phyloP scores from a whole-genome alignment of 495 filamentous ascomycete species.

The Penicillium verhagenii region DNA sequence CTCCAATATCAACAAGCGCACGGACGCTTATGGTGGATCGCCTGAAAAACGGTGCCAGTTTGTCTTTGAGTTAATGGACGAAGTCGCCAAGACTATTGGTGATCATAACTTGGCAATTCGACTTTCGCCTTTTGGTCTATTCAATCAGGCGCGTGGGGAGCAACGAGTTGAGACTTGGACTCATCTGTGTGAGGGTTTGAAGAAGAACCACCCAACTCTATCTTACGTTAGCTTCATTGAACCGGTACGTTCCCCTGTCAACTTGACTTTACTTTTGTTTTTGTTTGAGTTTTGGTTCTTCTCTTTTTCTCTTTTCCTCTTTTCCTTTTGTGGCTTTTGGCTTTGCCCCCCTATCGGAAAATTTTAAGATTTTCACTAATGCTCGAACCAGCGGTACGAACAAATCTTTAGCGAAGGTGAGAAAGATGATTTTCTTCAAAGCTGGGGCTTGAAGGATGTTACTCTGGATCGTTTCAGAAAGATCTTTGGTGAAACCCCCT shows the following conservation, averaged over 20 bases:
- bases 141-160: slow-evolving; percentile 13
- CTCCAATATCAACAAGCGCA: slow-evolving; percentile 52
- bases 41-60: slow-evolving; percentile 52
- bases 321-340: neutral
- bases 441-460: slow-evolving; percentile 23
- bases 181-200: slow-evolving; percentile 5
- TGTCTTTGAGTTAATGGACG: slow-evolving; percentile 38
- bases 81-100: slow-evolving; percentile 10
- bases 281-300: too few species aligned
- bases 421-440: slow-evolving; percentile 38
- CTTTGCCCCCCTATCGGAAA: too few species aligned
- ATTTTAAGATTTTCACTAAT: neutral
- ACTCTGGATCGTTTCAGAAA: slow-evolving; percentile 36
- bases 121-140: slow-evolving; percentile 36
- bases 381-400: slow-evolving; percentile 45
- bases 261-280: too few species aligned
- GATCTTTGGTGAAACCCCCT: slow-evolving; percentile 44
- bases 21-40: slow-evolving; percentile 56
- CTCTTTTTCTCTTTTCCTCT: neutral
- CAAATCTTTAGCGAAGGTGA: slow-evolving; percentile 46
- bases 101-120: slow-evolving; percentile 29
- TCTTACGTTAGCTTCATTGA: slow-evolving; percentile 45
- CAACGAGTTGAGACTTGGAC: slow-evolving; percentile 6
- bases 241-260: slow-evolving; percentile 43
- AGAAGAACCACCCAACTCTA: neutral